Base-by-base conservation (phyloP, 2,329 filamentous ascomycete species). In the Trichoderma atroviride region DNA sequence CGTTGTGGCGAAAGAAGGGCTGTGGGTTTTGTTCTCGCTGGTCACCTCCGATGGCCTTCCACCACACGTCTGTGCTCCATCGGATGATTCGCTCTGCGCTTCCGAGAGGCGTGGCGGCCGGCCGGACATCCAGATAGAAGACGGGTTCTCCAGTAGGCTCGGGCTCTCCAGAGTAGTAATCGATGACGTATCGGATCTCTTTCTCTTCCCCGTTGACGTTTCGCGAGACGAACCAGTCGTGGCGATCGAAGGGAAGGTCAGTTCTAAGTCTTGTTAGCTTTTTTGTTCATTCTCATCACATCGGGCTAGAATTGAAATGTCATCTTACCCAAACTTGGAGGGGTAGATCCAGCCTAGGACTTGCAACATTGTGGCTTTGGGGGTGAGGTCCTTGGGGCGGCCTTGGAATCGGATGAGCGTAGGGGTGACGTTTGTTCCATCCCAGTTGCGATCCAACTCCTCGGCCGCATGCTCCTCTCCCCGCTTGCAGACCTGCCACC, bases 31-130 rank as follows among this genome's bases (percentile, higher is more conserved):
- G 79, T 78, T 88, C 85, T 33, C 86, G 83, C 19, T 86, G 88
- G 68, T 87, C 87, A 14, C 89, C 92, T 0, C 94, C 94, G 66
- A 89, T 92, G 0, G 94, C 94, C 74, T 88, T 89, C 89, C 93
- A 97, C 96, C 96, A 99, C 10, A 97, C 87, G 80, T 98, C 95
- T 11, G 92, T 94, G 62, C 94, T 91, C 93, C 94, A 98, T 76
- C 94, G 85, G 78, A 97, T 88, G 71, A 94, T 81, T 63, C 96
- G 87, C 83, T 98, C 96, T 3, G 90, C 88, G 0, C 93, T 92
- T 31, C 91, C 91, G 1, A 88, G 90, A 3, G 94, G 94, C 0
- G 92, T 93, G 53, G 97, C 82, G 4, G 96, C 96, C 1, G 96
- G 96, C 72, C 96, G 87, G 24, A 99, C 96, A 77, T 99, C 96